Evolutionary conservation across 2,329 filamentous ascomycete genomes (phyloP), one percentile per base, ranked within the genome.

Genomic region (Verticillium zaregamsianum): DNA sequence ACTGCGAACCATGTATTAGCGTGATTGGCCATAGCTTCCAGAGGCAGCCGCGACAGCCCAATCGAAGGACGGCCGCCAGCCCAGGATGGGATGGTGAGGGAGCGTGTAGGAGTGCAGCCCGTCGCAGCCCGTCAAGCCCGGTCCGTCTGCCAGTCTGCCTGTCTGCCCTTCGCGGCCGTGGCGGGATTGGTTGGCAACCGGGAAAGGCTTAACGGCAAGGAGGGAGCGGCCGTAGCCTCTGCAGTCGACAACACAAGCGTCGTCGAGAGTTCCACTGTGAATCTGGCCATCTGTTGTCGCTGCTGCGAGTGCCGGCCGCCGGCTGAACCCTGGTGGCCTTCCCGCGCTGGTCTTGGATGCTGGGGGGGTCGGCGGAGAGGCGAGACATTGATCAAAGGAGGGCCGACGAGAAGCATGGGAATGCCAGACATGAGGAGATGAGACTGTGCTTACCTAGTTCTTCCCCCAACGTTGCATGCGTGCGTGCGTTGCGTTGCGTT

Each of bases 291-390:
- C 61, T 60, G 61, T 57, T 49, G 62, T n/a, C n/a, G 25, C 40
- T 49, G 40, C 25, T 55, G 54, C 28, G 31, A 55, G 54, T 55
- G 54, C 25, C 25, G 14, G 54, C 54, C 54, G 61, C 59, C 62
- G 62, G 62, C 64, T 65, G 64, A 64, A 61, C 64, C 64, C 64
- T 65, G 64, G 64, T 60, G 63, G 59, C 58, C 58, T 56, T 64
- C 64, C 64, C 62, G 59, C 62, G 7, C 25, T 23, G 33, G 55
- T 56, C 55, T 37, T 37, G 33, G 33, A 25, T 37, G 33, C 15
- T 55, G 54, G 54, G 32, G 12, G 32, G 12, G 14, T 32, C 55
- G 54, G 54, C 31, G 12, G 56, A 39, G 37, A 28, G 33, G 23
- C 56, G 23, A 33, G 33, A 58, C 37, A 28, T n/a, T 58, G 33